phyloP scores from a whole-genome alignment of 106 monocot species.

The Chionographis japonica region DNA sequence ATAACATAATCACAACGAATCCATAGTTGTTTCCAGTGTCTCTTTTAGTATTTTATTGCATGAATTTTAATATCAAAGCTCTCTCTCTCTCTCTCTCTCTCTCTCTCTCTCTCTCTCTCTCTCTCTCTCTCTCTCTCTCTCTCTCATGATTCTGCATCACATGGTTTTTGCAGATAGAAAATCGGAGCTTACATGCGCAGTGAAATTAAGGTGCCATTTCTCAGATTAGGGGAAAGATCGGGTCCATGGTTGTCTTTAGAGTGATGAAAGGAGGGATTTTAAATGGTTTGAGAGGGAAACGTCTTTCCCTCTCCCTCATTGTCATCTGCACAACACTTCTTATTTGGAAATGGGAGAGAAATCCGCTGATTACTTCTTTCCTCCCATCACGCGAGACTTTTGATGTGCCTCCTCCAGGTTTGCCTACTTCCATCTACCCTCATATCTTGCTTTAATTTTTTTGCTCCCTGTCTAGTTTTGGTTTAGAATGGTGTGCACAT shows the following conservation, averaged over 20 bases:
- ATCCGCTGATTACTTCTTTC: slow-evolving; percentile 31
- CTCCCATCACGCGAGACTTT: slow-evolving; percentile 28
- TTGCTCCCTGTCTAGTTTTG: background rate
- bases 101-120: too few relatives aligned
- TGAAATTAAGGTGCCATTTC: too few relatives aligned
- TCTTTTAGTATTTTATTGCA: too few relatives aligned
- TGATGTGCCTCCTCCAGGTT: slow-evolving; percentile 43
- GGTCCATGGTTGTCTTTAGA: background rate
- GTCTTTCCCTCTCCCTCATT: slow-evolving; percentile 44
- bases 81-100: too few relatives aligned
- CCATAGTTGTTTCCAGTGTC: too few relatives aligned
- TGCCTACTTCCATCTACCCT: background rate
- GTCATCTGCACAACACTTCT: slow-evolving; percentile 48
- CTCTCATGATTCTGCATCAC: too few relatives aligned
- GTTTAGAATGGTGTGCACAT: background rate
- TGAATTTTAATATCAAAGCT: too few relatives aligned
- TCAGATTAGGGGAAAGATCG: background rate
- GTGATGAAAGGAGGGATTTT: slow-evolving; percentile 52
- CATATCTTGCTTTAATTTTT: background rate
- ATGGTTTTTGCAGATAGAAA: too few relatives aligned
- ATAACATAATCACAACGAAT: too few relatives aligned
- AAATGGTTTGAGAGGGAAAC: slow-evolving; percentile 39
- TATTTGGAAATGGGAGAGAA: slow-evolving; percentile 64
- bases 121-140: too few relatives aligned
- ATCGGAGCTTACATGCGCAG: too few relatives aligned